Evolutionary conservation across 345 rosid genomes (phyloP).

Genomic region (Rhodamnia argentea): DNA sequence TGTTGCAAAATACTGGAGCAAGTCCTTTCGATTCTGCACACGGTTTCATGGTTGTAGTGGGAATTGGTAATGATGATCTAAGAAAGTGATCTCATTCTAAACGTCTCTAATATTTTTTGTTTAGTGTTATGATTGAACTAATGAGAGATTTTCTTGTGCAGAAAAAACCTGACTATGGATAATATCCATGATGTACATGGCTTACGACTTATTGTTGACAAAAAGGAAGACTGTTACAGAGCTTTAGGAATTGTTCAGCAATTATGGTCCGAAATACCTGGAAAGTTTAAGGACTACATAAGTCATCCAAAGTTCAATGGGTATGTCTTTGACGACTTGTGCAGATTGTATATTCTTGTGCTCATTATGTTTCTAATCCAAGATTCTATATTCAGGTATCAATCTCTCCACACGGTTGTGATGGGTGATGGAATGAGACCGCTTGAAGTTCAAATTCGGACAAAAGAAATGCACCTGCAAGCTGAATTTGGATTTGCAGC

Average conservation of each 20-base stretch:
- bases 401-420: constrained; percentile 83
- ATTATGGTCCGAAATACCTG: constrained; percentile 88
- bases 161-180: constrained; percentile 80
- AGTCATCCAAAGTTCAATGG: constrained; percentile 76
- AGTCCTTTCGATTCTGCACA: neutral
- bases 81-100: neutral
- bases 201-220: constrained; percentile 74
- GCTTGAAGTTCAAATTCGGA: constrained; percentile 92
- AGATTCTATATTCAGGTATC: constrained; percentile 37
- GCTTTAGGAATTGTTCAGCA: constrained; percentile 63
- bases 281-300: constrained; percentile 86
- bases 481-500: constrained; percentile 97
- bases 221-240: constrained; percentile 67
- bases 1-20: neutral
- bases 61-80: neutral
- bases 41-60: neutral
- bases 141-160: constrained; percentile 13
- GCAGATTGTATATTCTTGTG: neutral
- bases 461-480: constrained; percentile 93
- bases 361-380: neutral
- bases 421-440: constrained; percentile 62
- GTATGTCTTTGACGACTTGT: constrained; percentile 18
- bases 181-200: constrained; percentile 97
- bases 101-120: neutral
- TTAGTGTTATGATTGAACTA: neutral